Base-by-base conservation (phyloP, 1,284 basidiomycete species). In the Taiwanofungus camphoratus region DNA sequence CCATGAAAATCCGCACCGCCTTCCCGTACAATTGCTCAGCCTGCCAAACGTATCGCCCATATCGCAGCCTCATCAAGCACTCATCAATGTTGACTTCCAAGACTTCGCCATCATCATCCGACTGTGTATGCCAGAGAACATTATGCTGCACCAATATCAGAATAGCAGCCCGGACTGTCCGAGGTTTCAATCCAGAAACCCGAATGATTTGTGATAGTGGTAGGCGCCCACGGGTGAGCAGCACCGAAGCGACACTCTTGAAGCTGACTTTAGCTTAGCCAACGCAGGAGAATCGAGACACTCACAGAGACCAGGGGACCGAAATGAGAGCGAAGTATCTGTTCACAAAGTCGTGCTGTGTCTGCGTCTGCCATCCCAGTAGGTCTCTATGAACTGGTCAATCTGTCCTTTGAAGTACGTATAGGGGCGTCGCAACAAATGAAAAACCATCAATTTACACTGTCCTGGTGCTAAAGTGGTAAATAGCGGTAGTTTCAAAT, bases 131-230 rank as follows among this genome's bases (percentile, higher is more conserved):
- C 77, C 89, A 91, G 30, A 94, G 74, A 41, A 97, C 68, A 61
- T 94, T 92, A 63, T 99, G 94, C 64, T 98, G 94, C 19, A 94
- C 76, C 41, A 99, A 78, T 39, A 87, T 78, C 44, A 98, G 68
- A 37, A 97, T 71, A 21, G 83, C 74, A 16, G 85, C 83, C 41
- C 87, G 79, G 21, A 87, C 74, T 1, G 77, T 79, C 13, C 82
- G 75, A 6, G 81, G 73, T 56, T 80, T 81, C 30, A 88, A 61
- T n/a, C 64, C 61, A 31, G 86, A 76, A 60, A 78, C 79, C 36
- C 82, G 82, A 35, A 87, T 70, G 27, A 95, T 67, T 49, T 86
- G 79, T 3, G 73, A 56, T 22, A 94, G 70, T 5, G 86, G 77
- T 16, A 96, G 72, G 24, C 94, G 80, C 12, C 95, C 95, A 30